Evolutionary conservation across 345 rosid species (phyloP), one percentile per base, ranked within the genome.

Genomic region (Balakata baccata): DNA sequence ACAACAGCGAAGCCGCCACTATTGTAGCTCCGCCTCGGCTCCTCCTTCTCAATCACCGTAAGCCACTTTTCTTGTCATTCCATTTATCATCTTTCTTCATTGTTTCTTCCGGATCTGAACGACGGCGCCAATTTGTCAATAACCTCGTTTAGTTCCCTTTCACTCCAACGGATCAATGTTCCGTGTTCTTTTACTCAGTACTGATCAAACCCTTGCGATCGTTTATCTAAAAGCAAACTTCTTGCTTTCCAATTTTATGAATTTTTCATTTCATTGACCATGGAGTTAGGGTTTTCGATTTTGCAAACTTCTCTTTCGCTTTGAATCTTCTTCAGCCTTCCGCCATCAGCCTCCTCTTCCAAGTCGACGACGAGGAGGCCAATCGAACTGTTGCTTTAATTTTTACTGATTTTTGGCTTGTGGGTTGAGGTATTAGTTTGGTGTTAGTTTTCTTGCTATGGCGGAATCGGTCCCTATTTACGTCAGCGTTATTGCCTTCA

Each of bases 381-480:
- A 68, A 37, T 51, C 22, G 7, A 49, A 66, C 5, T 20, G 25
- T 3, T 67, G 22, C 43, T 58, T 61, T 70, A 16, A 23, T 18
- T 20, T 56, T 43, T 9, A 61, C 17, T 34, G 6, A 34, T 0
- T 37, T 1, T 37, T 6, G 50, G 47, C 47, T 10, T 6, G 47
- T 43, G 10, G 23, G 9, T 5, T 29, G 34, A 64, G 13, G 0
- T 64, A 3, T 16, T 22, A 13, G 6, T 41, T 69, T 39, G 72
- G 37, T 9, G 25, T 52, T 57, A 16, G 59, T 72, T 60, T 7
- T 71, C 64, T 63, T 61, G 45, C 74, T 57, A 91, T 94, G 97
- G 92, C 80, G 50, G 92, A 85, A 78, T 65, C 74, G 76, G 61
- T 86, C 50, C 86, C 91, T 3, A 73, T 92, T 53, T 86, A 80